Conservation (phyloP, 2,329 filamentous ascomycete genomes). For the Fusarium sulawesiense region DNA sequence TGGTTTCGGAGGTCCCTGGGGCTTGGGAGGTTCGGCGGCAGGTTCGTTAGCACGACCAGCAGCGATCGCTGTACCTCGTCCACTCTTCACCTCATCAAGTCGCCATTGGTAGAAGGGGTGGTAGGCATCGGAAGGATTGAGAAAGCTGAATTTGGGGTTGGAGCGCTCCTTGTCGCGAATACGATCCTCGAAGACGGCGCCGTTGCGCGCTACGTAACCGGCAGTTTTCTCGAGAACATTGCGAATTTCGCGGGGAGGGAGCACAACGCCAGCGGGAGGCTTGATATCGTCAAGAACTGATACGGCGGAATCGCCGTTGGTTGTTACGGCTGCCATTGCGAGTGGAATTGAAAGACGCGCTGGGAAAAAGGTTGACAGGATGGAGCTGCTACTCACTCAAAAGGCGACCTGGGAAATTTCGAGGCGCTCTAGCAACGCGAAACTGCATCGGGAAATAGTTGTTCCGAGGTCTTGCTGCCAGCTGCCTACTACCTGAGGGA, state of each 20-base stretch:
- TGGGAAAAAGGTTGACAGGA: constrained; percentile 20
- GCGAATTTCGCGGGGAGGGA: constrained; percentile 91
- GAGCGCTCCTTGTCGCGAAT: constrained; percentile 85
- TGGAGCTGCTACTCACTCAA: constrained; percentile 11
- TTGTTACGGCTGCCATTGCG: constrained; percentile 51
- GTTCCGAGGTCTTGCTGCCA: neutral
- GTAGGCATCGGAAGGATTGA: constrained; percentile 84
- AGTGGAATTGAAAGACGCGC: constrained; percentile 10
- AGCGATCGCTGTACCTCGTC: constrained; percentile 81
- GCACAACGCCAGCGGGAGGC: constrained; percentile 83
- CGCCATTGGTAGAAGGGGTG: constrained; percentile 92
- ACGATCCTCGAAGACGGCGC: constrained; percentile 79
- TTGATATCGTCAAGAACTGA: constrained; percentile 73
- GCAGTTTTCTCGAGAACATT: constrained; percentile 91
- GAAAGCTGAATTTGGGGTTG: constrained; percentile 92
- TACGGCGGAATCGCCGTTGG: constrained; percentile 65
- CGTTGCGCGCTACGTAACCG: constrained; percentile 82
- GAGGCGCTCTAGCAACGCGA: constrained; percentile 38
- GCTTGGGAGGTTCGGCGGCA: constrained; percentile 67
- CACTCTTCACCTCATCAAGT: constrained; percentile 84
- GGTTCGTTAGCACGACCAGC: constrained; percentile 78
- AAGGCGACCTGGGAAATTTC: constrained; percentile 44
- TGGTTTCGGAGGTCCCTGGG: constrained; percentile 85
- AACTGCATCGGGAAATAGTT: constrained; percentile 26
- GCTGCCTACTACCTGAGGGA: no score